Evolutionary conservation across 1,284 basidiomycete genomes (phyloP), one percentile per base, ranked within the genome.

Genomic region (Rhizoctonia solani): DNA sequence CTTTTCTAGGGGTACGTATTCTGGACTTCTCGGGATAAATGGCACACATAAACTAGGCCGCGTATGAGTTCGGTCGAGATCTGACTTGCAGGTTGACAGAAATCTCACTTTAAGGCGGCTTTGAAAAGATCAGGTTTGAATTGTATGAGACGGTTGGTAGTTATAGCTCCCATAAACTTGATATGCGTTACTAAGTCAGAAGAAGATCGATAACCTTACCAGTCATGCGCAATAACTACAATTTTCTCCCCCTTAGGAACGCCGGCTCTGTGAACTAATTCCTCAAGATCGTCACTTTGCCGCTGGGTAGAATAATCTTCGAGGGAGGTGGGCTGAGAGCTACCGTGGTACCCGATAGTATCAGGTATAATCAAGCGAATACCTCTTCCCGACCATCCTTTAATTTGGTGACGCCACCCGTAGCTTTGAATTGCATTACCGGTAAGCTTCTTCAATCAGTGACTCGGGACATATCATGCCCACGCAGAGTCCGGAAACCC

Each of bases 401-500:
- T 39, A 39, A 39, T 16, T 16, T 39, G 37, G 37, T 39, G 37
- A 39, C 37, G 37, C 37, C 37, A 39, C 16, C 37, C 37, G 37
- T 39, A 39, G 9, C 37, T 39, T n/a, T 6, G 9, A 27, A 27
- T 19, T 32, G 19, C 16, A 39, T 39, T 39, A 8, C 16, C 37
- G 37, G 37, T 39, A 39, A 39, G 37, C 8, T 8, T 39, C 9
- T 8, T 8, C 19, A 23, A 50, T 4, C 4, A 9, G 14, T 50
- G 4, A 25, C 29, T n/a, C 19, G 6, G 6, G 6, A 50, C n/a
- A n/a, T n/a, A 5, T 9, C 6, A 25, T 50, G 29, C 47, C 29
- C 47, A 50, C 47, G 47, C 34, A 32, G 54, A 55, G 42, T 23
- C 54, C 21, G 27, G 27, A 42, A 46, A 58, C 9, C 55, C 55